Percentiles rank a stretch among this genome's conserved stretches.
Evolutionary conservation across 2,329 filamentous ascomycete species (phyloP).

Genomic region (Pezicula radicicola): DNA sequence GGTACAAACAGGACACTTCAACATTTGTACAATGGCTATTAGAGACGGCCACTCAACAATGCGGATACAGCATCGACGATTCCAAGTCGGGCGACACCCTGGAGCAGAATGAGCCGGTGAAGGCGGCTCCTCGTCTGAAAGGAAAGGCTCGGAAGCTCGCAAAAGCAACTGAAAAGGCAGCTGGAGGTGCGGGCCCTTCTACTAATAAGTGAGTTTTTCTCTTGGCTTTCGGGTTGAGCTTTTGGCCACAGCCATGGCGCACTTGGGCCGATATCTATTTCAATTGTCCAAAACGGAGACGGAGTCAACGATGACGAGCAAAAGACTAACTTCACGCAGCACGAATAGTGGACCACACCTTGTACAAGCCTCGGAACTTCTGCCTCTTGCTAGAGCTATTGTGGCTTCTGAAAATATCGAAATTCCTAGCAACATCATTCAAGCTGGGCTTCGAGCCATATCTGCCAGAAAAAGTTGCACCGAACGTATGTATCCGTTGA

Average conservation of each 20-base stretch:
- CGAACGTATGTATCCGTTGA: no score
- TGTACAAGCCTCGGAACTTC: slow-evolving; percentile 2
- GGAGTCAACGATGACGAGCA: no score
- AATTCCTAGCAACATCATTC: slow-evolving; percentile 8
- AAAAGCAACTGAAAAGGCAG: background rate
- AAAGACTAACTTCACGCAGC: background rate
- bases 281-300: no score
- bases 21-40: slow-evolving; percentile 6
- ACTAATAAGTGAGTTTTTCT: no score
- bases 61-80: background rate
- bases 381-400: slow-evolving; percentile 9
- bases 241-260: no score
- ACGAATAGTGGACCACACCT: background rate
- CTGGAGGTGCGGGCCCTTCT: no score
- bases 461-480: slow-evolving; percentile 7
- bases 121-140: slow-evolving; percentile 4
- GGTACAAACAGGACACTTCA: slow-evolving; percentile 7
- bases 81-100: background rate
- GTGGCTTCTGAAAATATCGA: background rate
- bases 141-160: slow-evolving; percentile 9
- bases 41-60: background rate
- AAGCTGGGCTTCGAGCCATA: slow-evolving; percentile 10
- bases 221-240: no score
- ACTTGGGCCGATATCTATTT: no score
- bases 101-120: background rate